Conservation (phyloP, 2,329 filamentous ascomycete species). For the Cladosporium sp. region DNA sequence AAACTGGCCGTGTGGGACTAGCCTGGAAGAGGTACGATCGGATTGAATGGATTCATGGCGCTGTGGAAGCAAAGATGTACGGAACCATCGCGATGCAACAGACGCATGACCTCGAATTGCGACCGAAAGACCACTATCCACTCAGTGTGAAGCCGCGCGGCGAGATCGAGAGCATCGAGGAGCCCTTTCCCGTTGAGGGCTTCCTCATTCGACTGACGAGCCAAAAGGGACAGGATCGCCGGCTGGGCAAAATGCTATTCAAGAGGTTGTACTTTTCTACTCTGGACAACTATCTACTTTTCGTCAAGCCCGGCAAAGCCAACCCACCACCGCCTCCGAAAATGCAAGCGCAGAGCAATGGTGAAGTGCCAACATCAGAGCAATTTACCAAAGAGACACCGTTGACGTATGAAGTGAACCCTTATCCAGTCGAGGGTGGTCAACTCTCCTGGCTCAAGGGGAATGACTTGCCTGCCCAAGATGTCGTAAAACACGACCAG, state of each 20-base stretch:
- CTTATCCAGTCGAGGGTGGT: slow-evolving; percentile 55
- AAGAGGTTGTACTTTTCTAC: slow-evolving; percentile 66
- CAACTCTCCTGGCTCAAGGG: slow-evolving; percentile 59
- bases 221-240: slow-evolving; percentile 59
- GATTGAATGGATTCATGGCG: slow-evolving; percentile 67
- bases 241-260: slow-evolving; percentile 62
- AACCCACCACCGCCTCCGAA: slow-evolving; percentile 59
- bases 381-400: slow-evolving; percentile 60
- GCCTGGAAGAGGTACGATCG: slow-evolving; percentile 70
- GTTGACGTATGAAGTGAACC: slow-evolving; percentile 61
- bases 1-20: slow-evolving; percentile 60
- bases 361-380: slow-evolving; percentile 54
- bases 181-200: slow-evolving; percentile 65
- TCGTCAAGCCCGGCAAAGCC: slow-evolving; percentile 61
- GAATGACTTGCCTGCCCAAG: slow-evolving; percentile 30
- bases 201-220: slow-evolving; percentile 66
- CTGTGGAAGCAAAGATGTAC: slow-evolving; percentile 68
- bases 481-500: slow-evolving; percentile 48
- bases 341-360: slow-evolving; percentile 45
- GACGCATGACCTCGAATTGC: slow-evolving; percentile 65
- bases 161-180: slow-evolving; percentile 53
- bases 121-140: slow-evolving; percentile 66
- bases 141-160: slow-evolving; percentile 48
- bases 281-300: slow-evolving; percentile 64
- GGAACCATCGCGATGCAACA: slow-evolving; percentile 67